Evolutionary conservation across 192 early-diverging fungal species (phyloP), one percentile per base, ranked within the genome.

Genomic region (Podila epigama): DNA sequence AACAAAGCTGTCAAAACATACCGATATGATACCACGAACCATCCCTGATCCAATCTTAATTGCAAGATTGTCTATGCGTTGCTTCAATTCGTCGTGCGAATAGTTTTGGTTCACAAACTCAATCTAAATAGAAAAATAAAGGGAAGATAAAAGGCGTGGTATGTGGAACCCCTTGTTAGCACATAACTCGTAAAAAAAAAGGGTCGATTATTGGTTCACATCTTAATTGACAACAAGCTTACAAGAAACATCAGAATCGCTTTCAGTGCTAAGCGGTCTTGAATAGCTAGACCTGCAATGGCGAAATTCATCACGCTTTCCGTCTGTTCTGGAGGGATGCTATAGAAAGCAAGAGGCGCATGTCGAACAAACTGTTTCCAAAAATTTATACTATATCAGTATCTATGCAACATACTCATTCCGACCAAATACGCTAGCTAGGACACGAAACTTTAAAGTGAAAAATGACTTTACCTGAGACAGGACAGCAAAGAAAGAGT

Each of bases 201-300:
- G n/a, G n/a, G n/a, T n/a, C n/a, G n/a, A n/a, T n/a, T n/a, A n/a
- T n/a, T 15, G 16, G 27, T 25, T 13, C 20, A 7, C 13, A 9
- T 31, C 5, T 31, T 31, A 35, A 50, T 39, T 15, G 7, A 50
- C 12, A 16, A 31, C 22, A 25, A 31, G 13, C 63, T 58, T 73
- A 86, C 86, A 77, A 86, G 77, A 57, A 88, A 88, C 16, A 70
- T 67, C 18, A 86, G 52, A 1, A 82, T 80, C 5, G 87, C 75
- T 28, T 84, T 86, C 25, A 88, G 63, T 15, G 87, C 87, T 8
- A 88, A 57, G 36, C 85, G 77, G 41, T 88, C 87, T 62, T 86
- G 82, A 28, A 85, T 48, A 6, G 73, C 68, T 61, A 88, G 69
- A 1, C 83, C 83, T 5, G 83, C 83, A 41, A 88, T 70, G 3